Base-by-base conservation (phyloP, 305 asterid genomes). In the Fraxinus nigra region DNA sequence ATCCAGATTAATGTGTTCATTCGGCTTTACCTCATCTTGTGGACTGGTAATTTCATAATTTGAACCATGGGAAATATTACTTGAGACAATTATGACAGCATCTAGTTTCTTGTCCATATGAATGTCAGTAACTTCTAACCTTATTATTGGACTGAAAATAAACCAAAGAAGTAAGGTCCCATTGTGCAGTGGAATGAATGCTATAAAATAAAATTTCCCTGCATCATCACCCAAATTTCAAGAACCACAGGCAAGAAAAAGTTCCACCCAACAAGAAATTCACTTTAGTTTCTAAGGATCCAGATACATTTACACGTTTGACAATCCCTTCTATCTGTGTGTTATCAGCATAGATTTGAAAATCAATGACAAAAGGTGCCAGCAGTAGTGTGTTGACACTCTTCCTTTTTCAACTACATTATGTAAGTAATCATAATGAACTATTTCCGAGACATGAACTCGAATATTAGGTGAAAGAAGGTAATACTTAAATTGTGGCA, bases 101-200 rank as follows among this genome's bases (percentile, higher is more conserved):
- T 90, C 93, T 4, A 90, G 90, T 85, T 90, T 93, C 90, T 92
- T 92, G 85, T 89, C 92, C 88, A 89, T 84, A 83, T 90, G 90
- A 84, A 86, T 80, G 78, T 87, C 90, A 22, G 81, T 82, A 84
- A 88, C 91, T 85, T 93, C 95, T 87, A 89, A 79, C 84, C 87
- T 92, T 94, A 92, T 90, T 80, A 38, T 38, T 38, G 40, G 80
- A 59, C 93, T 89, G 89, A 80, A 34, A 84, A 69, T 72, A 59
- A 56, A 32, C 48, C 11, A 26, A 56, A 56, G 26, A 56, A 5
- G 26, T 54, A 54, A 56, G 3, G 65, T 56, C 26, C 11, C 65
- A 18, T 18, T 56, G 65, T 56, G 65, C 65, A 56, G 7, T 18
- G 10, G 26, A n/a, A 56, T 18, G 24, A 56, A 56, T 6, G 11